Base-by-base conservation (phyloP, 768 basidiomycete genomes). In the Boletus patriciae region DNA sequence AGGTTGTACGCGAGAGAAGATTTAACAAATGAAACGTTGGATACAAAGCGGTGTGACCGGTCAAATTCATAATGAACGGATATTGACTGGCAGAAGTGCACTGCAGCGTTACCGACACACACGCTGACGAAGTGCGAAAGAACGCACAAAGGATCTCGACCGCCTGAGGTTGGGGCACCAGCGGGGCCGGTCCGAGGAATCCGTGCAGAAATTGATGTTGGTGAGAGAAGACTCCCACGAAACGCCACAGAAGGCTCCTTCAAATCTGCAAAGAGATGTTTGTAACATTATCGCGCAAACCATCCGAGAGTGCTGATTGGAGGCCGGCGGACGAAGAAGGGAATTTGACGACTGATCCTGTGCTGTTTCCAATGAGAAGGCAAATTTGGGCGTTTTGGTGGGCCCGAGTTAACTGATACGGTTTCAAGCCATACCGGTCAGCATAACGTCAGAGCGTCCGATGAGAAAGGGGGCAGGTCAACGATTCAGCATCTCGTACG, bases 1-100 rank as follows among this genome's bases (percentile, higher is more conserved):
- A 38, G 36, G 38, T 34, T 21, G 37, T 59, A 59, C 36, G 60
- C 40, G 54, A 68, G 29, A 46, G 55, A 54, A 58, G 41, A n/a
- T 19, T 36, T 9, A 25, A 13, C n/a, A 37, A 21, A 52, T 55
- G 56, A 46, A 52, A 49, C 31, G 55, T n/a, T 45, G 48, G 23
- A 41, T 19, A 12, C 3, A 42, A 31, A 27, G 43, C 41, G 18
- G 12, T 21, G 41, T 46, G 50, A 41, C 7, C 2, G 6, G 27
- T 18, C 7, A 6, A 55, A 23, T 49, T 21, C 16, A 59, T 31
- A 31, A 36, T n/a, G 21, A 8, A 23, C 54, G 57, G 54, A 62
- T 19, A 50, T 57, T 33, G 46, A 48, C 3, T 21, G 15, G 23
- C 18, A 50, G 40, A 63, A 43, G 51, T 0, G 23, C 34, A 16